Base-by-base conservation (phyloP, 139 green algal species). In the Eudorina sp. region DNA sequence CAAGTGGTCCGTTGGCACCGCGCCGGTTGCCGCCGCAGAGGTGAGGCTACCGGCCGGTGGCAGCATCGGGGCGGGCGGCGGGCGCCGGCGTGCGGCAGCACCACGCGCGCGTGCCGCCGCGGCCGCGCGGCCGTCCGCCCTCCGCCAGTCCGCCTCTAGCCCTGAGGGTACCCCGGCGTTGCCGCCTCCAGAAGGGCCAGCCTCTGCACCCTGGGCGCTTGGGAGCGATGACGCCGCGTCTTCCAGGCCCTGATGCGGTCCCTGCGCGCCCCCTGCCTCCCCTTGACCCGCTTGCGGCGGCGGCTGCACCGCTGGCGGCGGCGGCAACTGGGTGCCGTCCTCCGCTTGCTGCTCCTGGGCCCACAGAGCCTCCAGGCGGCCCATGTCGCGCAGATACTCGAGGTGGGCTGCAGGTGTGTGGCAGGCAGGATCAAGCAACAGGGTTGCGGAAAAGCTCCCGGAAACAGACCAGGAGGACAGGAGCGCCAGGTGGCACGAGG, bases 331-430 rank as follows among this genome's bases (percentile, higher is more conserved):
- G 45, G 3, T 81, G 19, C 9, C 18, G 18, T 46, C 48, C 48
- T 16, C 31, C 19, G 2, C 51, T 23, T 46, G 46, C 29, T 31
- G 34, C 34, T 66, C n/a, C 29, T 31, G 34, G 18, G 46, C n/a
- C 75, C 75, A 83, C 31, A 83, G 48, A 14, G 48, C 48, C 48
- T 83, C 75, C 75, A 83, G 48, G 9, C 48, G 48, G n/a, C 3
- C 9, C 75, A 83, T 36, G 75, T 83, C 48, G 48, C 21, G 16
- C 3, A 83, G 51, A 51, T 83, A 68, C 40, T 68, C 48, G 11
- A 7, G 1, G 19, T 38, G 48, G 9, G 73, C 40, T 46, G 70
- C 36, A 76, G 29, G n/a, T n/a, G n/a, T n/a, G n/a, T n/a, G n/a
- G n/a, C n/a, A n/a, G n/a, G n/a, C n/a, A n/a, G n/a, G n/a, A n/a